These are phyloP conservation scores for Zizania latifolia DNA, from an alignment of 176 grass and related monocot genomes.

Conservation along the genomic window DNA sequence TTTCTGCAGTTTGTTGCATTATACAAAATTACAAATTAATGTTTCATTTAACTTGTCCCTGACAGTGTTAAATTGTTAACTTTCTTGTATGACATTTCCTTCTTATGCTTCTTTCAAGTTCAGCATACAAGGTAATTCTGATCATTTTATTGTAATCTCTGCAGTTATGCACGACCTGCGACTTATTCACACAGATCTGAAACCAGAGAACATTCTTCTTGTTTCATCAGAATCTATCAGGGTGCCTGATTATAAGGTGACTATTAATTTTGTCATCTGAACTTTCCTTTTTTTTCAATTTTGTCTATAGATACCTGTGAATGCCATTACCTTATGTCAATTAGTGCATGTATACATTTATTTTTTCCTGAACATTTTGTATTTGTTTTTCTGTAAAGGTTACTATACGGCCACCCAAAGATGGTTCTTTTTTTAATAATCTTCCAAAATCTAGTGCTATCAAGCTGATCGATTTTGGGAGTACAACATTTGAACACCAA, in stretches of 20 bases:
- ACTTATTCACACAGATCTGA: slow-evolving; percentile 96
- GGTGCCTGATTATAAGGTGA: slow-evolving; percentile 81
- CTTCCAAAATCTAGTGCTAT: slow-evolving; percentile 93
- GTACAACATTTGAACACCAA: slow-evolving; percentile 86
- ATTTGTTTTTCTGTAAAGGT: slow-evolving; percentile 39
- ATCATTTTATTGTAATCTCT: neutral
- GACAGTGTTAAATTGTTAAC: neutral
- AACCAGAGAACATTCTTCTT: slow-evolving; percentile 98
- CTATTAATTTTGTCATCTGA: neutral
- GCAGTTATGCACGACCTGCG: slow-evolving; percentile 94
- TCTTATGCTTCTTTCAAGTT: too few species aligned
- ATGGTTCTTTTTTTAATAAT: slow-evolving; percentile 78
- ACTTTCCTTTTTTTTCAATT: neutral
- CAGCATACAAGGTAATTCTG: neutral
- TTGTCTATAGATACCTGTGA: neutral
- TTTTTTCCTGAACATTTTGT: too few species aligned
- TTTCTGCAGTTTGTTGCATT: neutral
- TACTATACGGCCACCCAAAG: slow-evolving; percentile 59
- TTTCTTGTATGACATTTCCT: neutral
- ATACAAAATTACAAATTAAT: neutral
- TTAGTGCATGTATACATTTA: too few species aligned
- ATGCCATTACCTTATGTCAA: neutral
- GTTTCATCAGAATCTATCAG: slow-evolving; percentile 71
- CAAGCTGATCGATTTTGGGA: slow-evolving; percentile 96
- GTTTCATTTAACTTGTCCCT: neutral